These are phyloP conservation scores for Ettlia oleoabundans DNA, from an alignment of 139 green algal species.

Conservation along the genomic window DNA sequence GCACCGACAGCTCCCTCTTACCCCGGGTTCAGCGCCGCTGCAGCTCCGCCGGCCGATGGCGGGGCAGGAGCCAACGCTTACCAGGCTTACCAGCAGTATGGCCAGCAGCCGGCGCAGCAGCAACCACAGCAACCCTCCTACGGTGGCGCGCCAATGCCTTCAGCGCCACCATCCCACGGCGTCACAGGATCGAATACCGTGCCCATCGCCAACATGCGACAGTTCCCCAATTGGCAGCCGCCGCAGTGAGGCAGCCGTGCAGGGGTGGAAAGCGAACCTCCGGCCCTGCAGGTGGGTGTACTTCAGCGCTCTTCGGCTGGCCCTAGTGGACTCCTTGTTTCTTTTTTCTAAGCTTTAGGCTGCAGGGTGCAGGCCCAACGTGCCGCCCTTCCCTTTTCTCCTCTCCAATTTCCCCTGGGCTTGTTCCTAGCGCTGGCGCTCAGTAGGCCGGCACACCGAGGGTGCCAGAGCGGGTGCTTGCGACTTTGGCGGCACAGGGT, in stretches of 20 bases:
- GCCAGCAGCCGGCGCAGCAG: background rate
- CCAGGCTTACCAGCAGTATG: conserved; percentile 11
- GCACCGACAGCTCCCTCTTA: background rate
- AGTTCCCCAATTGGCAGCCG: conserved; percentile 34
- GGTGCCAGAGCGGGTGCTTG: too few relatives aligned
- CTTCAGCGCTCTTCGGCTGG: background rate
- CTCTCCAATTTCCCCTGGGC: too few relatives aligned
- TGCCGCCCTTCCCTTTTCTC: background rate
- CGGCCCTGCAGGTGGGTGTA: background rate
- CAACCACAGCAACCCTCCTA: background rate
- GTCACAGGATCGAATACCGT: conserved; percentile 36
- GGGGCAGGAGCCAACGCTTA: conserved; percentile 6
- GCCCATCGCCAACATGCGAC: conserved; percentile 38
- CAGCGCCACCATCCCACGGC: conserved; percentile 2
- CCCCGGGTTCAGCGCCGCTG: background rate
- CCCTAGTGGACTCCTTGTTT: too few relatives aligned
- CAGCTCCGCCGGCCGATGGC: background rate
- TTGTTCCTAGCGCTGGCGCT: too few relatives aligned
- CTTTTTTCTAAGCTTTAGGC: too few relatives aligned
- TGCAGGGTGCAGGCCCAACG: too few relatives aligned
- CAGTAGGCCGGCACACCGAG: too few relatives aligned
- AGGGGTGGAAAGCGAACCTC: background rate
- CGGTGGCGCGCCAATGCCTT: background rate
- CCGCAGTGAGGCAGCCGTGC: conserved; percentile 9
- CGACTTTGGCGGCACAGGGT: too few relatives aligned